phyloP scores from a whole-genome alignment of 2,329 filamentous ascomycete species.

The Penicillium corylophilum region DNA sequence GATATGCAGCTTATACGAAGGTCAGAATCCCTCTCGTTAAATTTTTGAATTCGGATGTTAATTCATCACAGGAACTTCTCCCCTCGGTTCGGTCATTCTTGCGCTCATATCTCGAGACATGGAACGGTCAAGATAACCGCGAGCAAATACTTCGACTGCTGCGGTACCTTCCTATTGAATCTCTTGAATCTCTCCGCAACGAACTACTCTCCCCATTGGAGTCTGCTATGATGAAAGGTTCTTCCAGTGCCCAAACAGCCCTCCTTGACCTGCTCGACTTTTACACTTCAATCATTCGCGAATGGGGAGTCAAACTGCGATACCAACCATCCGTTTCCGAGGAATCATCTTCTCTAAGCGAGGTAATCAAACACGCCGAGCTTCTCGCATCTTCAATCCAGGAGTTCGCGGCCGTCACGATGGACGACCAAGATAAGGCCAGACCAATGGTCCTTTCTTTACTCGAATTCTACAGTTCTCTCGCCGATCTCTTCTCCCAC shows the following conservation, averaged over 20 bases:
- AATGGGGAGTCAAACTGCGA: conserved; percentile 46
- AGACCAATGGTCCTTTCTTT: conserved; percentile 51
- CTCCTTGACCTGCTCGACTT: conserved; percentile 65
- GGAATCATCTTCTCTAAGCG: conserved; percentile 39
- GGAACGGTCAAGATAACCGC: conserved; percentile 61
- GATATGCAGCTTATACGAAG: conserved; percentile 41
- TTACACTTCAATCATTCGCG: conserved; percentile 65
- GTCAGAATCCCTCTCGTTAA: conserved; percentile 19
- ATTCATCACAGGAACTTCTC: conserved; percentile 32
- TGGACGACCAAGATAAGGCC: conserved; percentile 4
- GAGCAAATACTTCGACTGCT: conserved; percentile 40
- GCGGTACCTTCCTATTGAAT: conserved; percentile 32
- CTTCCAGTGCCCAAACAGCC: conserved; percentile 53
- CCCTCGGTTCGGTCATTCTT: conserved; percentile 35
- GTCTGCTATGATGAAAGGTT: conserved; percentile 37
- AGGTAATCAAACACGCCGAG: conserved; percentile 51
- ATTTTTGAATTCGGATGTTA: neutral
- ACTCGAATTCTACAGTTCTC: conserved; percentile 68
- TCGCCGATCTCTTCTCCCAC: conserved; percentile 58
- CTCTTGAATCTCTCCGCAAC: conserved; percentile 35
- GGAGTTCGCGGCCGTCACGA: conserved; percentile 49
- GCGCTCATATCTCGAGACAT: conserved; percentile 56
- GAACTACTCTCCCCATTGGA: conserved; percentile 44
- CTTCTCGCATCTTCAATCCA: conserved; percentile 59
- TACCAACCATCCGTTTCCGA: conserved; percentile 25